These are phyloP conservation scores for Helotiales sp. DNA, from an alignment of 2,329 filamentous ascomycete genomes.

Conservation along the genomic window DNA sequence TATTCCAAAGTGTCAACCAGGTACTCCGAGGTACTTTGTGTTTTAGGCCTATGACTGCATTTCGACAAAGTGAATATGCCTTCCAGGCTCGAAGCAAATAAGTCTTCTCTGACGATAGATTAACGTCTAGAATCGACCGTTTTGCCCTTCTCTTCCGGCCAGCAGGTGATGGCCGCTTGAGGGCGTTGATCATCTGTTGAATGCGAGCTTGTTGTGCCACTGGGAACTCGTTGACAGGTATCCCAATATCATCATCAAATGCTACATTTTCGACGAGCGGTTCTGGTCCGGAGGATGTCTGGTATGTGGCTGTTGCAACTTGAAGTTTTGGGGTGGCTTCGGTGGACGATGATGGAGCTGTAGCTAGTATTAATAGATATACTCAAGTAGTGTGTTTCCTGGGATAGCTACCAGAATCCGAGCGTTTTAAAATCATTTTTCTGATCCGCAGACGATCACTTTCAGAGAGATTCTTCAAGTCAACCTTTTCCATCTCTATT, in stretches of 20 bases:
- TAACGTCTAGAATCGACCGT: background rate
- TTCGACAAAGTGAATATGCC: conserved; percentile 55
- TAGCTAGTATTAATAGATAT: background rate
- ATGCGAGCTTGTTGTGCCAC: conserved; percentile 5
- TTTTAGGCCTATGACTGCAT: conserved; percentile 46
- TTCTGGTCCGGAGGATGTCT: background rate
- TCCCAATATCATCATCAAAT: background rate
- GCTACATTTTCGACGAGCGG: background rate
- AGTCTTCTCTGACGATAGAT: background rate
- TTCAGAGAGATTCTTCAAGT: conserved; percentile 22
- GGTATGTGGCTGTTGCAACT: background rate
- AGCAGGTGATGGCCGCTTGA: background rate
- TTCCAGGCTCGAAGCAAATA: conserved; percentile 49
- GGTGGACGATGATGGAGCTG: background rate
- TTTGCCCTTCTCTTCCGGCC: conserved; percentile 1
- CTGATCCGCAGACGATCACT: conserved; percentile 22
- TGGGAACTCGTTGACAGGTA: conserved; percentile 12
- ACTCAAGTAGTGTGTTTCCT: background rate
- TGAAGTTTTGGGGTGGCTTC: background rate
- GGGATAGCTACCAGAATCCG: conserved; percentile 11
- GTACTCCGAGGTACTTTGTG: conserved; percentile 62
- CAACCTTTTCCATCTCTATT: conserved; percentile 1
- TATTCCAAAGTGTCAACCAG: conserved; percentile 70
- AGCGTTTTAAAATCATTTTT: conserved; percentile 6
- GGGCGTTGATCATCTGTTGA: conserved; percentile 4